Percentiles rank a stretch among this genome's conserved stretches.
Conservation (phyloP, 352 stramenopile species). For the Thalassiosira ordinaria region DNA sequence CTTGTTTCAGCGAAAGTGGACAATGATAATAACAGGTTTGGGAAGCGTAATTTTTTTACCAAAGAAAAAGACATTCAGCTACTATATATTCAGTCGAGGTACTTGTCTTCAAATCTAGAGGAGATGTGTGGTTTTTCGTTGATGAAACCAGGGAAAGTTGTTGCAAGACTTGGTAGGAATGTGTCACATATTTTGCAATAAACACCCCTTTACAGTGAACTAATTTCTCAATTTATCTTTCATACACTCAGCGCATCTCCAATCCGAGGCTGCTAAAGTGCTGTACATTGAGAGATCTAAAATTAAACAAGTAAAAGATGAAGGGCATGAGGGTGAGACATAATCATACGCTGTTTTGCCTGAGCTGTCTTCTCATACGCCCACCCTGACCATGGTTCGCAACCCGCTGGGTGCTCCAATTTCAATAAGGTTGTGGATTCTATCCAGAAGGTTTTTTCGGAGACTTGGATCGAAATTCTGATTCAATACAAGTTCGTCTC, state of each 20-base stretch:
- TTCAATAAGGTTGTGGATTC: slow-evolving; percentile 52
- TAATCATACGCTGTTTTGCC: no score
- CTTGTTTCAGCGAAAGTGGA: slow-evolving; percentile 25
- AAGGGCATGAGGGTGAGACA: slow-evolving; percentile 41
- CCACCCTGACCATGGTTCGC: no score
- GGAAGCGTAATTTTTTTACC: background rate
- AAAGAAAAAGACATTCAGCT: slow-evolving; percentile 17
- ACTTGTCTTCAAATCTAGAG: slow-evolving; percentile 39
- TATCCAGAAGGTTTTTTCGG: slow-evolving; percentile 37
- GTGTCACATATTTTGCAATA: no score
- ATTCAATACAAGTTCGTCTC: slow-evolving; percentile 64
- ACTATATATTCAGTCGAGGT: slow-evolving; percentile 44
- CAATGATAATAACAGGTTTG: slow-evolving; percentile 2
- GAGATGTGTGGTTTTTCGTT: slow-evolving; percentile 51
- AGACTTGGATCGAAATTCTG: slow-evolving; percentile 11
- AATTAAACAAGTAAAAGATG: slow-evolving; percentile 55
- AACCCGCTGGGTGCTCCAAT: no score
- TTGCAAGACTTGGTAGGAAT: slow-evolving; percentile 47
- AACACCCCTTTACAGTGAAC: no score
- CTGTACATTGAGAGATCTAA: slow-evolving; percentile 10
- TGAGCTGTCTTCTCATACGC: no score
- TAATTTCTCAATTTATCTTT: slow-evolving; percentile 15
- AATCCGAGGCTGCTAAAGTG: slow-evolving; percentile 23
- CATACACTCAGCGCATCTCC: slow-evolving; percentile 25
- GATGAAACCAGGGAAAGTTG: slow-evolving; percentile 46